Percentiles rank a stretch among this genome's conserved stretches.
phyloP scores from a whole-genome alignment of 177 flowering plant species.

The Tripterygium wilfordii region DNA sequence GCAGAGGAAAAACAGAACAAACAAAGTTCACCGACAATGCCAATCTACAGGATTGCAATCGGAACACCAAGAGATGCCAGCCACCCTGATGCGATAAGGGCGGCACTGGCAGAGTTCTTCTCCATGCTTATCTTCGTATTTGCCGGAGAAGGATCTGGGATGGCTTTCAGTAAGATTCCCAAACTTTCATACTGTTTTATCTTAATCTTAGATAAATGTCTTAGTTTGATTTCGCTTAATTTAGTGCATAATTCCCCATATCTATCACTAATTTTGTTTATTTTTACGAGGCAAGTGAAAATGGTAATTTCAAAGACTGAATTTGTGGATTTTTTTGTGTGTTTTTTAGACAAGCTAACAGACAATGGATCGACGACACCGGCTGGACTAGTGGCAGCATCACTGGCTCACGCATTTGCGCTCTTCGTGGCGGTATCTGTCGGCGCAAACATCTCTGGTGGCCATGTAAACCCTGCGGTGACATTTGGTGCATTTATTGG shows the following conservation, averaged over 20 bases:
- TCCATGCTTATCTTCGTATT: slow-evolving; percentile 73
- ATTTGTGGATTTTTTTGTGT: slow-evolving; percentile 9
- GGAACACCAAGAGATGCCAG: slow-evolving; percentile 60
- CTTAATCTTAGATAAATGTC: no score
- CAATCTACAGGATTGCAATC: slow-evolving; percentile 49
- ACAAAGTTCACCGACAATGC: slow-evolving; percentile 25
- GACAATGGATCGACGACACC: slow-evolving; percentile 44
- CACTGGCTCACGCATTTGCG: slow-evolving; percentile 63
- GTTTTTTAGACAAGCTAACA: slow-evolving; percentile 64
- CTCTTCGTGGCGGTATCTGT: slow-evolving; percentile 75
- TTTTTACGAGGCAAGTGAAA: no score
- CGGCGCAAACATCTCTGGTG: slow-evolving; percentile 80
- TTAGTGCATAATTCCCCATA: no score
- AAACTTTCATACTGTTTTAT: background rate
- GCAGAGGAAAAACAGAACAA: no score
- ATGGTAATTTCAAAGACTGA: background rate
- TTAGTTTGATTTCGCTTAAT: no score
- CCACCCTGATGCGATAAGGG: slow-evolving; percentile 55
- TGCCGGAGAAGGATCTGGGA: slow-evolving; percentile 67
- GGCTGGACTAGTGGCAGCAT: slow-evolving; percentile 53
- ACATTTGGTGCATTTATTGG: slow-evolving; percentile 75
- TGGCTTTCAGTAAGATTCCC: slow-evolving; percentile 54
- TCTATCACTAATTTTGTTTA: no score
- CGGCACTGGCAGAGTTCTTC: slow-evolving; percentile 68
- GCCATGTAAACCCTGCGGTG: slow-evolving; percentile 84